Conservation (phyloP, 768 basidiomycete genomes). For the Trichaptum fuscoviolaceum region DNA sequence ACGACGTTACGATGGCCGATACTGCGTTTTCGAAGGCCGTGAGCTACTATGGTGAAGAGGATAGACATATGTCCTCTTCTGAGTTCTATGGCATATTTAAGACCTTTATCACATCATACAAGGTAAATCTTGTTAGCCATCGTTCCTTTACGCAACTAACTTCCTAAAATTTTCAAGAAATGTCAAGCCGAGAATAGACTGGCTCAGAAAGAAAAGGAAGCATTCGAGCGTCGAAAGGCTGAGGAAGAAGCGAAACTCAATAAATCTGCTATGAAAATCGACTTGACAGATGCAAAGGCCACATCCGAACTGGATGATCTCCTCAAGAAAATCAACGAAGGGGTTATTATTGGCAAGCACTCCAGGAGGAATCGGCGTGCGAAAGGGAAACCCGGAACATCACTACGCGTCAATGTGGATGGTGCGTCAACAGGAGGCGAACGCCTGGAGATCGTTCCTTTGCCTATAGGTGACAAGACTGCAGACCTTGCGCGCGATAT, state of each 20-base stretch:
- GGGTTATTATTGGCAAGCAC: conserved; percentile 57
- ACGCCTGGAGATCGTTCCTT: conserved; percentile 19
- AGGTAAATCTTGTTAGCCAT: conserved; percentile 37
- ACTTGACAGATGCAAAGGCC: conserved; percentile 45
- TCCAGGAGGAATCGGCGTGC: conserved; percentile 39
- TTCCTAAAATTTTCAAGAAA: conserved; percentile 50
- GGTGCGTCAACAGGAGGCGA: not conserved
- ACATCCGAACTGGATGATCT: conserved; percentile 58
- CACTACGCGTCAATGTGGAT: not conserved
- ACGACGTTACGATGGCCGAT: conserved; percentile 84
- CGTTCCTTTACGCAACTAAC: conserved; percentile 1
- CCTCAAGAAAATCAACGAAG: conserved; percentile 65
- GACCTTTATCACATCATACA: conserved; percentile 92
- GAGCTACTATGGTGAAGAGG: conserved; percentile 90
- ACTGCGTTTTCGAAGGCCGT: conserved; percentile 80
- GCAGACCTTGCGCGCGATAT: conserved; percentile 67
- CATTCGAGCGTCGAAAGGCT: conserved; percentile 61
- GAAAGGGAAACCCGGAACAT: not conserved
- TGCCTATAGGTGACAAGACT: conserved; percentile 34
- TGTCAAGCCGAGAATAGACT: conserved; percentile 78
- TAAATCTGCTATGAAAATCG: conserved; percentile 32
- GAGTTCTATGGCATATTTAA: conserved; percentile 98
- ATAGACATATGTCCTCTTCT: conserved; percentile 75
- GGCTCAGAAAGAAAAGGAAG: conserved; percentile 62
- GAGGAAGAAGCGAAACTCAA: conserved; percentile 57